Percentiles rank a stretch among this genome's conserved stretches.
These are phyloP conservation scores for Fraxinus pennsylvanica DNA, from an alignment of 257 asterid genomes.

Conservation along the genomic window DNA sequence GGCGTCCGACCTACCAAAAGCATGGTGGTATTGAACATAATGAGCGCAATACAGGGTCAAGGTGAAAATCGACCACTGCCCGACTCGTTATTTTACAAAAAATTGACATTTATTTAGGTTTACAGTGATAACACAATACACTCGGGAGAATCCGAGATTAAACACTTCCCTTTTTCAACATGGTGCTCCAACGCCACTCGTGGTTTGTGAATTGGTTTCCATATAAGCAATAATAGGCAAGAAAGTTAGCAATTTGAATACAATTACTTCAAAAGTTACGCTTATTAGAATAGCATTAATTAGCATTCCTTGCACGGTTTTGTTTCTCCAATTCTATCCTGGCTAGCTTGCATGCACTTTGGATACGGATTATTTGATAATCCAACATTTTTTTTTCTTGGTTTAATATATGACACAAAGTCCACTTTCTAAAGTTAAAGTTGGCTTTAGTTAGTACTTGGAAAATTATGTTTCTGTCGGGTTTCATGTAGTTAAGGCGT, in stretches of 20 bases:
- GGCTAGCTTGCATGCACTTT: not conserved
- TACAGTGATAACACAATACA: not conserved
- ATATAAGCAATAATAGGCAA: not conserved
- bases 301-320: constrained; percentile 32
- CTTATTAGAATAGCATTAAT: constrained; percentile 3
- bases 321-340: constrained; percentile 31
- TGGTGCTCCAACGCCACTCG: not conserved
- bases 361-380: constrained; percentile 21
- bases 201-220: not conserved
- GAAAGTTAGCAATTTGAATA: not conserved
- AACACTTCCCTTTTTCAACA: not conserved
- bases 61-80: not conserved
- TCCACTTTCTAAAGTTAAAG: constrained; percentile 32
- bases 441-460: constrained; percentile 15
- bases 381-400: not conserved
- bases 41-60: too few species aligned
- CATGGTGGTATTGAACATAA: too few species aligned
- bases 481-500: too few species aligned
- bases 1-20: too few species aligned
- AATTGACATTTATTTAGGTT: too few species aligned
- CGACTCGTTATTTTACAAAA: too few species aligned
- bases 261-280: not conserved
- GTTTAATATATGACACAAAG: constrained; percentile 20
- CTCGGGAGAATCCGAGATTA: too few species aligned
- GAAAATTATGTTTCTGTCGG: too few species aligned